Percentiles rank a stretch among this genome's conserved stretches.
Evolutionary conservation across 208 protist genomes (phyloP).

Genomic region (Leptomonas seymouri): DNA sequence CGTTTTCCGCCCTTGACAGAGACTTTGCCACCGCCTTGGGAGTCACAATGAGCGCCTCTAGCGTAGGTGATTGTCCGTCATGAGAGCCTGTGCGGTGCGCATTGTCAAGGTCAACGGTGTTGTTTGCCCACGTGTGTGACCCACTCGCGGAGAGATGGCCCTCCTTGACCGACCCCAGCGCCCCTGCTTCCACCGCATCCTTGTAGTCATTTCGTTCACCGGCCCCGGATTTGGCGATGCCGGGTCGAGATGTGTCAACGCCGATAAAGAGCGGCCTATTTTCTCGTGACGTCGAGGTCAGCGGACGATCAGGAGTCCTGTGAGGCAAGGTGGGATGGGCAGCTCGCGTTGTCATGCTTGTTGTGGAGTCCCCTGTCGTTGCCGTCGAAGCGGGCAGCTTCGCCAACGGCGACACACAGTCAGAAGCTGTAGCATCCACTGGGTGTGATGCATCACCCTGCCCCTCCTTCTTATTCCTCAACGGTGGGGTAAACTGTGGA

Average conservation of each 20-base stretch:
- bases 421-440: neutral
- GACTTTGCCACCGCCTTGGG: neutral
- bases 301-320: neutral
- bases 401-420: neutral
- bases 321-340: neutral
- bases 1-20: conserved; percentile 2
- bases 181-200: neutral
- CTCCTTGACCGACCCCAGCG: neutral
- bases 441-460: neutral
- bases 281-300: conserved; percentile 8
- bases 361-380: neutral
- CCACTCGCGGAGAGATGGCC: neutral
- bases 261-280: too few relatives aligned
- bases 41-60: conserved; percentile 1
- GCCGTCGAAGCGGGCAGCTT: neutral
- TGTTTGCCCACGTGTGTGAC: neutral
- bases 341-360: neutral
- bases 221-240: neutral
- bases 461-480: neutral
- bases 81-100: neutral
- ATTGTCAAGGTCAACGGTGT: neutral
- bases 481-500: conserved; percentile 13
- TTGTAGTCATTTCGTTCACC: neutral
- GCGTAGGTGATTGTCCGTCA: neutral
- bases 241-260: neutral